These are phyloP conservation scores for Rhizopus delemar DNA, from an alignment of 371 early-diverging fungal genomes.

Conservation along the genomic window DNA sequence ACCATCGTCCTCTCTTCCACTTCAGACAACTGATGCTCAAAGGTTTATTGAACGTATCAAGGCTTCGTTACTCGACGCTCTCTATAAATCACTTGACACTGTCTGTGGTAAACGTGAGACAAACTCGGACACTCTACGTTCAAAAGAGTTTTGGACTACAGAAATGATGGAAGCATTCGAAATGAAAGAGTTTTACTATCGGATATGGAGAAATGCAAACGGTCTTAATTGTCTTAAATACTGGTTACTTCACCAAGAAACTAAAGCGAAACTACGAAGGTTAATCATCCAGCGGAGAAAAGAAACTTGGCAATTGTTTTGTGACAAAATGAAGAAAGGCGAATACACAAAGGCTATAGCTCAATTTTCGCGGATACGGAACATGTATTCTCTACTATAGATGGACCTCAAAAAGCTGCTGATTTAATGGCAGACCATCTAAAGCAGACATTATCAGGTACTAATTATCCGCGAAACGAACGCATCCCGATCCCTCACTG, in stretches of 20 bases:
- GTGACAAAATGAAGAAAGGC: constrained; percentile 4
- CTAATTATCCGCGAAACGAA: too few relatives aligned
- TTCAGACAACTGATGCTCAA: too few relatives aligned
- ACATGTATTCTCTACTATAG: neutral
- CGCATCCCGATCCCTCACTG: too few relatives aligned
- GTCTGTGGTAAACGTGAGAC: too few relatives aligned
- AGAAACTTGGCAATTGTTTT: constrained; percentile 12
- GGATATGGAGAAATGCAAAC: constrained; percentile 7
- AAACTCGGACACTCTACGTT: neutral
- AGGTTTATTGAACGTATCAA: too few relatives aligned
- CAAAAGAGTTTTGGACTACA: neutral
- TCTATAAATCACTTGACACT: too few relatives aligned
- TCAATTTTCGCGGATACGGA: neutral
- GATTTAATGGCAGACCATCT: neutral
- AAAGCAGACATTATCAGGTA: too few relatives aligned
- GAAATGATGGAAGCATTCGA: constrained; percentile 1
- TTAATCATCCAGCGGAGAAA: neutral
- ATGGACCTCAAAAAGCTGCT: constrained; percentile 3
- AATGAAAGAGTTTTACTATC: constrained; percentile 8
- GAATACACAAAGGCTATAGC: constrained; percentile 7
- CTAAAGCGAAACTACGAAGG: constrained; percentile 2
- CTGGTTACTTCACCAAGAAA: constrained; percentile 13
- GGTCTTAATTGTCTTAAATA: constrained; percentile 8
- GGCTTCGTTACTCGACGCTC: too few relatives aligned
- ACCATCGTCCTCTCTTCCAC: too few relatives aligned